Conservation (phyloP, 352 stramenopile species). For the Blastocystis sp. region DNA sequence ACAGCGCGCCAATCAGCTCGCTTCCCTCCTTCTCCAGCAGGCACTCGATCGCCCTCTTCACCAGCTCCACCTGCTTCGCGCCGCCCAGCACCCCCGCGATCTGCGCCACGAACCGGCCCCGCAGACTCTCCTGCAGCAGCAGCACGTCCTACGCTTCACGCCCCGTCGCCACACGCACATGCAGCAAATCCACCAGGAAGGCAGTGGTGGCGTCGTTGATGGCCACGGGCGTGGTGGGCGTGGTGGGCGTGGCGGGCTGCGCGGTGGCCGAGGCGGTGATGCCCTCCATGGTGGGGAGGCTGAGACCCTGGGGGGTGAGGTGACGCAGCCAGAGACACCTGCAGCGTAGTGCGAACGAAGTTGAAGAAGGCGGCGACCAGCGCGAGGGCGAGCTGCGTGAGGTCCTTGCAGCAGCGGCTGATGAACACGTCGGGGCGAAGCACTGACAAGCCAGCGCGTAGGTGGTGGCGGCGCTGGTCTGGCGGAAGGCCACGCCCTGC, state of each 20-base stretch:
- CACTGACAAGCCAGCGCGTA: conserved; percentile 37
- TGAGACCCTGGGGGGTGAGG: neutral
- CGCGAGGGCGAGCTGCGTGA: conserved; percentile 22
- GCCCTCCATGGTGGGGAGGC: neutral
- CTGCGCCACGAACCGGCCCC: neutral
- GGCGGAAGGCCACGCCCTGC: conserved; percentile 30
- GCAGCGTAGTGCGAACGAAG: neutral
- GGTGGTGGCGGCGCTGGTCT: neutral
- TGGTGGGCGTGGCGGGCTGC: neutral
- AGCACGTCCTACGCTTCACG: conserved; percentile 3
- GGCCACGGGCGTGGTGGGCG: neutral
- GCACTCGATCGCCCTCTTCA: conserved; percentile 4
- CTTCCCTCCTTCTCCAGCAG: neutral
- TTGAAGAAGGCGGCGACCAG: neutral
- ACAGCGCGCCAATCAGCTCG: neutral
- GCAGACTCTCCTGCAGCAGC: conserved; percentile 5
- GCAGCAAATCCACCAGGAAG: neutral
- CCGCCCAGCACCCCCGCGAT: neutral
- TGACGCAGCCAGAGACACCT: neutral
- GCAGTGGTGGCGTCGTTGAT: neutral
- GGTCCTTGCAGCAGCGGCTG: neutral
- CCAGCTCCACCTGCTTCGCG: neutral
- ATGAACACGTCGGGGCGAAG: conserved; percentile 58
- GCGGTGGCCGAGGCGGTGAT: neutral
- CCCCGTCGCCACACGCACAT: neutral